These are phyloP conservation scores for Aquilaria sinensis DNA, from an alignment of 345 rosid genomes.

Conservation along the genomic window DNA sequence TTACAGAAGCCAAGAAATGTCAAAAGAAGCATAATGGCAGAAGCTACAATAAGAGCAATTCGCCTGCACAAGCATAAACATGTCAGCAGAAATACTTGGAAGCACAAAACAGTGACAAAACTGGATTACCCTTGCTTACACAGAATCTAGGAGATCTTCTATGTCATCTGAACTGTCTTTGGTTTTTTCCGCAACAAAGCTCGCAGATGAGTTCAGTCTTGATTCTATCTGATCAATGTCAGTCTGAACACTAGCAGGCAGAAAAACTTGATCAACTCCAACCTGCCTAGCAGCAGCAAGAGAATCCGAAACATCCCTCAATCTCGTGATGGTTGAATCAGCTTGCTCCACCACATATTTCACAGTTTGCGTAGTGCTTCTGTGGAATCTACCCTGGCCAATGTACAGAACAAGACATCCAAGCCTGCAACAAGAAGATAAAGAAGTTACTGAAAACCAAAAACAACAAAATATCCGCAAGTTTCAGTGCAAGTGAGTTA, in stretches of 20 bases:
- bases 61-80: conserved; percentile 43
- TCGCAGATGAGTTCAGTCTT: conserved; percentile 52
- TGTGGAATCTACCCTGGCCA: conserved; percentile 67
- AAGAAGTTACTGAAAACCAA: conserved; percentile 3
- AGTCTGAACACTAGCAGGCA: conserved; percentile 76
- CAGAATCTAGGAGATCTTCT: conserved; percentile 56
- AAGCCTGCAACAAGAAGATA: conserved; percentile 36
- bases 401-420: conserved; percentile 77
- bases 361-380: conserved; percentile 63
- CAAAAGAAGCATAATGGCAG: conserved; percentile 75
- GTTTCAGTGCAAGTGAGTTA: background rate
- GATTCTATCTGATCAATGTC: conserved; percentile 76
- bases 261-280: conserved; percentile 58
- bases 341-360: conserved; percentile 73
- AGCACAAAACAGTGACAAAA: background rate
- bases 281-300: conserved; percentile 66
- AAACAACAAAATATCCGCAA: background rate
- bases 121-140: conserved; percentile 29
- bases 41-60: conserved; percentile 50
- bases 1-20: conserved; percentile 81
- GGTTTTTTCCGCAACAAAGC: conserved; percentile 44
- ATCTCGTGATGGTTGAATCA: conserved; percentile 46
- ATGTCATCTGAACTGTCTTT: conserved; percentile 50
- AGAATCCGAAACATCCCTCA: conserved; percentile 56
- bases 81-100: background rate